A percentile compares a stretch with the other conserved stretches of the same genome.
Evolutionary conservation across 2,329 filamentous ascomycete genomes (phyloP).

Genomic region (Diaporthe citri): DNA sequence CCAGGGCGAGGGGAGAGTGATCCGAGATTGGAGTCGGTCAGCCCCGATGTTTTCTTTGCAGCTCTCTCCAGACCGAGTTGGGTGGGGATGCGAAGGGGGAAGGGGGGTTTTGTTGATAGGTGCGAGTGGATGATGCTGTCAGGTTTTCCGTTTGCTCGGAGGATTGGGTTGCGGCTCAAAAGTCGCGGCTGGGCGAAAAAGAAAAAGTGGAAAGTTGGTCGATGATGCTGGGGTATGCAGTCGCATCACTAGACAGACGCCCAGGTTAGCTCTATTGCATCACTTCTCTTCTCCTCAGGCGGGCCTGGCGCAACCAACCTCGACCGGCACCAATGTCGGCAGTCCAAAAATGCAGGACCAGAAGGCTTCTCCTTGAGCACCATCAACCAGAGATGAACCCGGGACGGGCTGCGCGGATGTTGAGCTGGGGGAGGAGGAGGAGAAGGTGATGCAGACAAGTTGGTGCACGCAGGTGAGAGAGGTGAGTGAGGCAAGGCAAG

Average conservation of each 20-base stretch:
- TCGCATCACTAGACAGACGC: slow-evolving; percentile 27
- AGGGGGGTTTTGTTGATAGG: slow-evolving; percentile 2
- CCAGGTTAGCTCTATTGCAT: slow-evolving; percentile 19
- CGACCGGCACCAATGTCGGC: not conserved
- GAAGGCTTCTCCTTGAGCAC: not conserved
- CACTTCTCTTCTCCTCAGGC: not conserved
- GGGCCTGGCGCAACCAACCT: slow-evolving; percentile 9
- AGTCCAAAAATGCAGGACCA: not conserved
- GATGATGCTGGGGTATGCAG: slow-evolving; percentile 32
- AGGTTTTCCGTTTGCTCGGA: slow-evolving; percentile 24
- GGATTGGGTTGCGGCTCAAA: slow-evolving; percentile 21
- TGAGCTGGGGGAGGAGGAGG: not conserved
- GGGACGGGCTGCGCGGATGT: not conserved
- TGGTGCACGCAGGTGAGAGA: not conserved
- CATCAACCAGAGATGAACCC: not conserved
- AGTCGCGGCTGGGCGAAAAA: slow-evolving; percentile 39
- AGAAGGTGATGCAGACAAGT: not conserved
- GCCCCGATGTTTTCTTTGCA: not conserved
- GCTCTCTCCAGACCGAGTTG: not conserved
- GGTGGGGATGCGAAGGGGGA: not conserved
- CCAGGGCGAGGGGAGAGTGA: slow-evolving; percentile 37
- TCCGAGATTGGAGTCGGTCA: slow-evolving; percentile 24
- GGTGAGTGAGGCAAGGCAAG: not conserved
- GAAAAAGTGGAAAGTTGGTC: slow-evolving; percentile 41
- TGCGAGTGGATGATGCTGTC: slow-evolving; percentile 12